These are phyloP conservation scores for Lepiota venenata DNA, from an alignment of 768 basidiomycete species.

Conservation along the genomic window DNA sequence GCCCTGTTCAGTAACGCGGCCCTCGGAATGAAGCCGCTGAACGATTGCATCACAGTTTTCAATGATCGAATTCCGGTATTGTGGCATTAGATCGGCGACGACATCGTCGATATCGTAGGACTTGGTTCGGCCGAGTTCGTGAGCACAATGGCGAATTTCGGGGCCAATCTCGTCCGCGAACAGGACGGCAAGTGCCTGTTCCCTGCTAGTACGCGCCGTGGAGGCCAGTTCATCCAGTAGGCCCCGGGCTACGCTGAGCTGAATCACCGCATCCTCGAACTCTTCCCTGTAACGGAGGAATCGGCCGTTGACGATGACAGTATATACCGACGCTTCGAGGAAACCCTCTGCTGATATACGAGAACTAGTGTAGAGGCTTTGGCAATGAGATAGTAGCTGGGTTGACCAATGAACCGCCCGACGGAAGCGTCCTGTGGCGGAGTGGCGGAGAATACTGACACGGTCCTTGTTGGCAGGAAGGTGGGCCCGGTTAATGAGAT, in stretches of 20 bases:
- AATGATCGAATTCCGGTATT: slow-evolving; percentile 57
- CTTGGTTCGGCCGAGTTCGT: slow-evolving; percentile 74
- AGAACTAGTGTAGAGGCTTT: slow-evolving; percentile 50
- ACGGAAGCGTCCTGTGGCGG: slow-evolving; percentile 76
- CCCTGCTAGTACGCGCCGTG: slow-evolving; percentile 66
- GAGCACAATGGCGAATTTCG: slow-evolving; percentile 89
- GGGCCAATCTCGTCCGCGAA: slow-evolving; percentile 88
- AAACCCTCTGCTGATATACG: slow-evolving; percentile 56
- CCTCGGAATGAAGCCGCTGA: slow-evolving; percentile 45
- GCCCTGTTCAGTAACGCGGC: slow-evolving; percentile 28
- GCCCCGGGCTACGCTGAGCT: slow-evolving; percentile 74
- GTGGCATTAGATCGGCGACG: slow-evolving; percentile 56
- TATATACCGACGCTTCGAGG: slow-evolving; percentile 74
- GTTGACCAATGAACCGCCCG: slow-evolving; percentile 78
- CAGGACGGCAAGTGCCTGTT: slow-evolving; percentile 82
- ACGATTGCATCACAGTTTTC: slow-evolving; percentile 58
- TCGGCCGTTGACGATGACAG: slow-evolving; percentile 78
- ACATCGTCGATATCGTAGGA: slow-evolving; percentile 83
- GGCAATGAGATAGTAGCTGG: slow-evolving; percentile 70
- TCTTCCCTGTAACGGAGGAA: slow-evolving; percentile 75
- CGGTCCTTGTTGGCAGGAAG: slow-evolving; percentile 47
- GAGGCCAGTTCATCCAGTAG: slow-evolving; percentile 68
- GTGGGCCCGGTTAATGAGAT: slow-evolving; percentile 54
- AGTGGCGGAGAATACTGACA: slow-evolving; percentile 61
- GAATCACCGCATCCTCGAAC: slow-evolving; percentile 70